phyloP scores from a whole-genome alignment of 129 eudicot species.

The Saussurea involucrata region DNA sequence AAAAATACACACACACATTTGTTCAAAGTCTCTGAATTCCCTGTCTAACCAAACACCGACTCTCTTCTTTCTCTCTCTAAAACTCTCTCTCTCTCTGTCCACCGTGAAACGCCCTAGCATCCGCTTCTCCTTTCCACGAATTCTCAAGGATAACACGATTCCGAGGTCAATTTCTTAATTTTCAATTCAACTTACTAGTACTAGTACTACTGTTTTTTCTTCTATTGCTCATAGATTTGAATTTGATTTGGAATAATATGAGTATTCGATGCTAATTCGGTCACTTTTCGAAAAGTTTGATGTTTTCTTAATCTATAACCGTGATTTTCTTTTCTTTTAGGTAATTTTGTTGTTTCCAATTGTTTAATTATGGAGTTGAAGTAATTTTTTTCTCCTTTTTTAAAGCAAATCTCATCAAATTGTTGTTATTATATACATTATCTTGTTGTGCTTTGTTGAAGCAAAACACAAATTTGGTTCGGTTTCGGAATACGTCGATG shows the following conservation, averaged over 20 bases:
- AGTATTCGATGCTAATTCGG: constrained; percentile 12
- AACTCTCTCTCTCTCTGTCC: constrained; percentile 15
- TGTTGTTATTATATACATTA: background rate
- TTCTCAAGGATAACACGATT: constrained; percentile 2
- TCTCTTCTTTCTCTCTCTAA: background rate
- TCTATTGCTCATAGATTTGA: constrained; percentile 2
- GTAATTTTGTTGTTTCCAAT: constrained; percentile 14
- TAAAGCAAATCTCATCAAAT: constrained; percentile 9
- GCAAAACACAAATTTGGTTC: background rate
- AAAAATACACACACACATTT: constrained; percentile 12
- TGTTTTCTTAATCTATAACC: background rate
- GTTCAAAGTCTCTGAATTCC: constrained; percentile 12
- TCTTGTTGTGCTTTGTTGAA: background rate
- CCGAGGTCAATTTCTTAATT: constrained; percentile 20
- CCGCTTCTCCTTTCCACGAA: constrained; percentile 9
- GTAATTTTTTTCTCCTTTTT: background rate
- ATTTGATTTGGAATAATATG: background rate
- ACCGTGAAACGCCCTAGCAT: constrained; percentile 26
- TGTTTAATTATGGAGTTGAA: constrained; percentile 11
- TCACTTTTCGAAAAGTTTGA: constrained; percentile 5
- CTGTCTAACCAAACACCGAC: constrained; percentile 24
- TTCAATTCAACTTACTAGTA: constrained; percentile 11
- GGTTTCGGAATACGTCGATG: no score
- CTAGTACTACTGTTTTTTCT: background rate
- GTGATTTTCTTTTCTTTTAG: background rate